phyloP scores from a whole-genome alignment of 441 rosid genomes.

The Heliophila coronopifolia region DNA sequence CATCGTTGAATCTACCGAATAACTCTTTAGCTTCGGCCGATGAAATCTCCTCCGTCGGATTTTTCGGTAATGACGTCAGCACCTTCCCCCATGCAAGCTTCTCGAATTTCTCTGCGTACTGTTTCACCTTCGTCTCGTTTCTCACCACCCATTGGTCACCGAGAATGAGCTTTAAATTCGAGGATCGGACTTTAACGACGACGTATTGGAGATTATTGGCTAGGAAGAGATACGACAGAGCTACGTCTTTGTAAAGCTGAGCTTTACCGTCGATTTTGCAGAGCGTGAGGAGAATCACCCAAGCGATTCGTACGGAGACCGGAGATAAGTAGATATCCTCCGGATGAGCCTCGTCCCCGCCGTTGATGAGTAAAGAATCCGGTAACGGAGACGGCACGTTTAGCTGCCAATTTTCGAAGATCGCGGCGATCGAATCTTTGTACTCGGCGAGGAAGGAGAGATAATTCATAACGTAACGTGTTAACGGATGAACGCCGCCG shows the following conservation, averaged over 20 bases:
- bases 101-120: slow-evolving; percentile 63
- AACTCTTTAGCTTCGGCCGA: slow-evolving; percentile 25
- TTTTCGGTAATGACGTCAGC: slow-evolving; percentile 39
- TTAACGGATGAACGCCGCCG: slow-evolving; percentile 54
- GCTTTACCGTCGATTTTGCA: slow-evolving; percentile 79
- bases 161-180: slow-evolving; percentile 47
- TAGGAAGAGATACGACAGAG: slow-evolving; percentile 68
- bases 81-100: slow-evolving; percentile 72
- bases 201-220: slow-evolving; percentile 80
- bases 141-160: slow-evolving; percentile 71
- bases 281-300: slow-evolving; percentile 63
- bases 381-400: slow-evolving; percentile 34
- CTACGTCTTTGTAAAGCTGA: slow-evolving; percentile 58
- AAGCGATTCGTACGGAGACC: slow-evolving; percentile 40
- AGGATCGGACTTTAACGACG: slow-evolving; percentile 47
- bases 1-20: slow-evolving; percentile 39
- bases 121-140: slow-evolving; percentile 56
- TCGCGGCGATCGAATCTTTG: slow-evolving; percentile 40
- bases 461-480: slow-evolving; percentile 46
- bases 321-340: slow-evolving; percentile 32
- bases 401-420: slow-evolving; percentile 43
- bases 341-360: slow-evolving; percentile 34
- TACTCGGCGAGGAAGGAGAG: slow-evolving; percentile 62
- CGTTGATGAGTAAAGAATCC: slow-evolving; percentile 35
- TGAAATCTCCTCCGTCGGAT: slow-evolving; percentile 27